A percentile compares a stretch with the other conserved stretches of the same genome.
phyloP scores from a whole-genome alignment of 1,284 basidiomycete species.

The Malassezia equina region DNA sequence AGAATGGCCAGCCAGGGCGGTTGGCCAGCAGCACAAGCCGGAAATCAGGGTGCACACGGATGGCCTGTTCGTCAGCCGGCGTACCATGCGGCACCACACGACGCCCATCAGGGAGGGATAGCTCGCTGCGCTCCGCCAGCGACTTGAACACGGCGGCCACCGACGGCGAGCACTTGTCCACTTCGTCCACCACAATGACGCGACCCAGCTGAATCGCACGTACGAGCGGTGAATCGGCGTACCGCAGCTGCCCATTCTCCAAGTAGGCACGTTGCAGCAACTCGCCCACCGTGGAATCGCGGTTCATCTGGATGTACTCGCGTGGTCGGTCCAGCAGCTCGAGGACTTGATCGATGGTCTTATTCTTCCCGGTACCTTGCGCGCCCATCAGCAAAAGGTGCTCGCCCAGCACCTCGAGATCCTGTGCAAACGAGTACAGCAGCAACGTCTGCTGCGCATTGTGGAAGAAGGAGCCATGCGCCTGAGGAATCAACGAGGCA shows the following conservation, averaged over 20 bases:
- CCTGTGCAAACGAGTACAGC: slow-evolving; percentile 45
- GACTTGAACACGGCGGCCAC: slow-evolving; percentile 48
- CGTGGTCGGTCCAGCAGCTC: slow-evolving; percentile 46
- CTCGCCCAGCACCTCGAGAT: slow-evolving; percentile 43
- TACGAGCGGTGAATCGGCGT: slow-evolving; percentile 47
- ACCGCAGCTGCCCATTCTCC: slow-evolving; percentile 43
- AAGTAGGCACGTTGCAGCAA: slow-evolving; percentile 43
- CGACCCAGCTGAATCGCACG: slow-evolving; percentile 45
- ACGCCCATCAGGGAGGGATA: slow-evolving; percentile 46
- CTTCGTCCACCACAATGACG: slow-evolving; percentile 49
- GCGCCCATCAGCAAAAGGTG: slow-evolving; percentile 48
- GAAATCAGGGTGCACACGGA: slow-evolving; percentile 46
- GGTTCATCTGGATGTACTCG: slow-evolving; percentile 49
- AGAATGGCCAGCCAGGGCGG: slow-evolving; percentile 47
- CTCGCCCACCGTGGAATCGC: slow-evolving; percentile 42
- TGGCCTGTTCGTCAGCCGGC: slow-evolving; percentile 18
- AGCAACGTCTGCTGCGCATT: slow-evolving; percentile 46
- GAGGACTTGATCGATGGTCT: slow-evolving; percentile 47
- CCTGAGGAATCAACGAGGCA: slow-evolving; percentile 38
- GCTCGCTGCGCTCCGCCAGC: slow-evolving; percentile 47
- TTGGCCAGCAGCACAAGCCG: slow-evolving; percentile 49
- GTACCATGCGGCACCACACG: slow-evolving; percentile 30
- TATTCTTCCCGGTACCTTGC: slow-evolving; percentile 50
- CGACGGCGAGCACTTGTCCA: slow-evolving; percentile 48
- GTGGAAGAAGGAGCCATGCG: slow-evolving; percentile 41